Evolutionary conservation across 1,284 basidiomycete species (phyloP).

Genomic region (Microbotryum lychnidis-dioicae): DNA sequence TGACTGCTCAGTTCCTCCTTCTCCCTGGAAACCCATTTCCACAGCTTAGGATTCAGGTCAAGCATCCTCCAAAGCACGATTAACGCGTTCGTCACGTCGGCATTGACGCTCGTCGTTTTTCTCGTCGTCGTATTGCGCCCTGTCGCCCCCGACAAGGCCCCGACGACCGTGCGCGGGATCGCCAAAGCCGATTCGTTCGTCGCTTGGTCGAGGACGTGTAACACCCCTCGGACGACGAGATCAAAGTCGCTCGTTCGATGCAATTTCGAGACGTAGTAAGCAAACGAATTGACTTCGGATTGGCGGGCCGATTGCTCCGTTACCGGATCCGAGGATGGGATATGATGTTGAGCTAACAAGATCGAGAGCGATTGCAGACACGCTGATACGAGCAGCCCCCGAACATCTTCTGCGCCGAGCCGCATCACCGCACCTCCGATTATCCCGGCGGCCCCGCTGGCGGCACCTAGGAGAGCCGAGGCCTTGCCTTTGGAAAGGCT

Average conservation of each 20-base stretch:
- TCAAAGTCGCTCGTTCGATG: slow-evolving; percentile 80
- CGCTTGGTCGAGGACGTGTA: slow-evolving; percentile 63
- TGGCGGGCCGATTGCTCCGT: slow-evolving; percentile 35
- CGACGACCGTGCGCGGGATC: background rate
- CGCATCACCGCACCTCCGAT: background rate
- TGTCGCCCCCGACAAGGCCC: background rate
- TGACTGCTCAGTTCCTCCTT: slow-evolving; percentile 49
- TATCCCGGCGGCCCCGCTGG: slow-evolving; percentile 1
- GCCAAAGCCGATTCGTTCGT: slow-evolving; percentile 31
- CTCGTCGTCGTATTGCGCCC: background rate
- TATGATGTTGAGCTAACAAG: slow-evolving; percentile 20
- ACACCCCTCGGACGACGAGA: slow-evolving; percentile 67
- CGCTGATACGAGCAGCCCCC: background rate
- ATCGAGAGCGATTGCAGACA: slow-evolving; percentile 18
- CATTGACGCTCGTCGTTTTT: background rate
- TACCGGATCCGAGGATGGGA: slow-evolving; percentile 37
- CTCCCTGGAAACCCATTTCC: background rate
- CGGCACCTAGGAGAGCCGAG: background rate
- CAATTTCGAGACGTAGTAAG: slow-evolving; percentile 80
- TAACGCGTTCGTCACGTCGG: slow-evolving; percentile 37
- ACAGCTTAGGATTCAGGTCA: slow-evolving; percentile 44
- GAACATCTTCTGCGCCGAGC: slow-evolving; percentile 5
- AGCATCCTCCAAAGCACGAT: slow-evolving; percentile 83
- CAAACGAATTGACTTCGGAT: slow-evolving; percentile 71
- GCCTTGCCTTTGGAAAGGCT: background rate